Evolutionary conservation across 2,329 filamentous ascomycete genomes (phyloP).

Genomic region (Botrytis porri): DNA sequence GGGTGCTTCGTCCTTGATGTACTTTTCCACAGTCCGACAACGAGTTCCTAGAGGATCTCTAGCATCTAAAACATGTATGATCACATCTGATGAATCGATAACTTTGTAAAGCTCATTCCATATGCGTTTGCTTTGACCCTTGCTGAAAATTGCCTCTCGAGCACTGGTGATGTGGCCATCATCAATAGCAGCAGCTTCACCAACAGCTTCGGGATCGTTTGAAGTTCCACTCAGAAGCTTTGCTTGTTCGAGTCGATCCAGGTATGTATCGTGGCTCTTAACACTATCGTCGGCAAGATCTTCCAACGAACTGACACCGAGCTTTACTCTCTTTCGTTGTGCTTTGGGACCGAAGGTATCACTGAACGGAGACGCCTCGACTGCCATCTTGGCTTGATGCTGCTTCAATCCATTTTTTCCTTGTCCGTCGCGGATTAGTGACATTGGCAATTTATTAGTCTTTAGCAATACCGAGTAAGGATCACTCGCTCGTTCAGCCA

Average conservation of each 20-base stretch:
- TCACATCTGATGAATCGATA: constrained; percentile 91
- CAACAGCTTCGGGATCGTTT: constrained; percentile 49
- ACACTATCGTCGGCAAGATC: constrained; percentile 79
- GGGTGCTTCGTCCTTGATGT: constrained; percentile 85
- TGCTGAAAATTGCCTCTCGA: constrained; percentile 85
- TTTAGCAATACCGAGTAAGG: constrained; percentile 95
- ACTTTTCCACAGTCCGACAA: constrained; percentile 88
- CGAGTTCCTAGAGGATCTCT: constrained; percentile 86
- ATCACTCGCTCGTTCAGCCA: constrained; percentile 84
- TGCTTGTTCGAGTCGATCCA: constrained; percentile 76
- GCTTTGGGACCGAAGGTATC: constrained; percentile 93
- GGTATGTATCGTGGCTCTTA: constrained; percentile 77
- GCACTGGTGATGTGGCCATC: constrained; percentile 56
- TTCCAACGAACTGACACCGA: constrained; percentile 75
- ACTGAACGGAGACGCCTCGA: constrained; percentile 80
- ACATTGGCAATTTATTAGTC: constrained; percentile 96
- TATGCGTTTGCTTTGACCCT: constrained; percentile 92
- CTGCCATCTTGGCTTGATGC: constrained; percentile 89
- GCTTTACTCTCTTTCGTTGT: constrained; percentile 87
- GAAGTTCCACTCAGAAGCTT: constrained; percentile 71
- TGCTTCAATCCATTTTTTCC: constrained; percentile 83
- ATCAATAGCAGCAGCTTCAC: constrained; percentile 43
- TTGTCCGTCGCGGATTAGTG: constrained; percentile 76
- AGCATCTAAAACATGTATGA: constrained; percentile 92
- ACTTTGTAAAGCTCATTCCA: constrained; percentile 97